phyloP scores from a whole-genome alignment of 2,329 filamentous ascomycete genomes.

The Graphium sp. region DNA sequence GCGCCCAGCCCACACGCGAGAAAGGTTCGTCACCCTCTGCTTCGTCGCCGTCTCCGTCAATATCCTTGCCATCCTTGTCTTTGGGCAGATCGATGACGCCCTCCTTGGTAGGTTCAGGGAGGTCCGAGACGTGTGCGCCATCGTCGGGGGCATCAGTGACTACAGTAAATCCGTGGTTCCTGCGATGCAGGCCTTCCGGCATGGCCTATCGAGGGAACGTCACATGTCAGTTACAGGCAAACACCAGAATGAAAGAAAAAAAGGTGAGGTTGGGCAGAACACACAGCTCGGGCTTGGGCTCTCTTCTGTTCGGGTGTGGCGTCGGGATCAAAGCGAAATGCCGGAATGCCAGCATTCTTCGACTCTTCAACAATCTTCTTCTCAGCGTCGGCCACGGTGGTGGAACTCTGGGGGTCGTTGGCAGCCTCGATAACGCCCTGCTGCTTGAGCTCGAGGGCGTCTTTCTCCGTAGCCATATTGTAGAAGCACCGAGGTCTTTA shows the following conservation, averaged over 20 bases:
- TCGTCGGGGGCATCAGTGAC: constrained; percentile 68
- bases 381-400: constrained; percentile 57
- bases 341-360: constrained; percentile 59
- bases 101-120: constrained; percentile 57
- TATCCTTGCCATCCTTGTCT: constrained; percentile 27
- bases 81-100: constrained; percentile 43
- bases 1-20: constrained; percentile 65
- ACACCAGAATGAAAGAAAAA: constrained; percentile 4
- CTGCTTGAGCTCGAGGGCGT: constrained; percentile 53
- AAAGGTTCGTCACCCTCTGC: constrained; percentile 33
- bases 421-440: constrained; percentile 68
- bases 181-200: constrained; percentile 47
- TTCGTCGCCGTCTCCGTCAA: constrained; percentile 27
- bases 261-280: constrained; percentile 18
- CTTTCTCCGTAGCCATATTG: constrained; percentile 5
- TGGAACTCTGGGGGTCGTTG: constrained; percentile 47
- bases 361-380: constrained; percentile 61
- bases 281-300: constrained; percentile 59
- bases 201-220: constrained; percentile 27
- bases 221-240: background rate
- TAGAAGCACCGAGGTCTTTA: background rate
- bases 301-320: constrained; percentile 72
- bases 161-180: constrained; percentile 49
- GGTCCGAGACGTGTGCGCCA: constrained; percentile 51
- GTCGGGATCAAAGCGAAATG: constrained; percentile 77